A percentile compares a stretch with the other conserved stretches of the same genome.
Evolutionary conservation across 495 filamentous ascomycete species (phyloP).

Genomic region (Tuber microsphaerosporum): DNA sequence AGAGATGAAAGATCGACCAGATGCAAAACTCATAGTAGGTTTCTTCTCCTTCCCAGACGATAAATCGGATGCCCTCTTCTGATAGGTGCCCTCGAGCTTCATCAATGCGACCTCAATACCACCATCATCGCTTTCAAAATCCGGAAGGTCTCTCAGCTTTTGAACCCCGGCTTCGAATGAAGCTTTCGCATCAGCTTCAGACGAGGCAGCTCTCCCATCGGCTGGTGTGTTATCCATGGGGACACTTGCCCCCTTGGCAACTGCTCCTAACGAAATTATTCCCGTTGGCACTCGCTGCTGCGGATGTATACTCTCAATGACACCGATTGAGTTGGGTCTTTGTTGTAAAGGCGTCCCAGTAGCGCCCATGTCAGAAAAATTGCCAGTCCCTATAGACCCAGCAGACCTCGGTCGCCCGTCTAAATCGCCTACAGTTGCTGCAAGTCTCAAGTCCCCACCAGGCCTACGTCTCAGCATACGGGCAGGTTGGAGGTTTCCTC

Average conservation of each 20-base stretch:
- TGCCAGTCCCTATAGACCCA: slow-evolving; percentile 54
- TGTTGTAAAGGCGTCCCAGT: slow-evolving; percentile 26
- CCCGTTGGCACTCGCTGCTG: slow-evolving; percentile 40
- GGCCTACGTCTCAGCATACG: slow-evolving; percentile 70
- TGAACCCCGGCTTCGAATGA: slow-evolving; percentile 88
- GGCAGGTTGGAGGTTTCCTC: slow-evolving; percentile 28
- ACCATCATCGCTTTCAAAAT: slow-evolving; percentile 75
- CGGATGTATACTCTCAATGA: slow-evolving; percentile 30
- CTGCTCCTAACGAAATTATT: slow-evolving; percentile 51
- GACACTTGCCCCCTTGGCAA: slow-evolving; percentile 43
- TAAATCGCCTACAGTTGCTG: slow-evolving; percentile 63
- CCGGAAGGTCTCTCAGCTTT: slow-evolving; percentile 79
- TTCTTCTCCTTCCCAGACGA: slow-evolving; percentile 43
- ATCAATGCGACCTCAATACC: slow-evolving; percentile 84
- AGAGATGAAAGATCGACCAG: slow-evolving; percentile 12
- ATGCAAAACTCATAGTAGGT: slow-evolving; percentile 20
- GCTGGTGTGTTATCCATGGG: slow-evolving; percentile 9
- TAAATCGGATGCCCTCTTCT: slow-evolving; percentile 48
- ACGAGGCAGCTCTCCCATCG: background rate
- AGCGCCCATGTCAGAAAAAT: slow-evolving; percentile 34
- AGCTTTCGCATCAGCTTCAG: slow-evolving; percentile 46
- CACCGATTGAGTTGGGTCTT: slow-evolving; percentile 28
- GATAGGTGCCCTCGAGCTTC: slow-evolving; percentile 86
- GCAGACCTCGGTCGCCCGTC: slow-evolving; percentile 63
- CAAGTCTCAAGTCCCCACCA: slow-evolving; percentile 79